Base-by-base conservation (phyloP, 139 green algal genomes). In the Haematococcus lacustris region DNA sequence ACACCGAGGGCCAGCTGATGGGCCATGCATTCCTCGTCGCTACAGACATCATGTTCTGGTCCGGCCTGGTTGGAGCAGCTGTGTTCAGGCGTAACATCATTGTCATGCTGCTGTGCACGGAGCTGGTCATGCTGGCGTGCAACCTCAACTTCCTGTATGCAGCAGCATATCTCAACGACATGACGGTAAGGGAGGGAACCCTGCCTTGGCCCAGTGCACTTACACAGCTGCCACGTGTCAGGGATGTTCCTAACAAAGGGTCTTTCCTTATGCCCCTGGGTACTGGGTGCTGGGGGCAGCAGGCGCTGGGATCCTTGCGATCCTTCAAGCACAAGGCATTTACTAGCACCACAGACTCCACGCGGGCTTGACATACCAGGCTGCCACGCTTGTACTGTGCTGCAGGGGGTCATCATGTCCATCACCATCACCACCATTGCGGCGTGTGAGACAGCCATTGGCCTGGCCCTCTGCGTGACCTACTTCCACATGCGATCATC, bases 101-200 rank as follows among this genome's bases (percentile, higher is more conserved):
- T 37, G 75, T 85, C 37, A 76, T 85, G 74, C 75, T 85, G 51
- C 72, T 82, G 13, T 73, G 70, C 68, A 78, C 79, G 1, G 79
- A 85, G 64, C 77, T 80, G 0, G 72, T 85, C 26, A 81, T 85
- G 75, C 73, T 85, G 9, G 79, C 79, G 4, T 85, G 79, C 79
- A 85, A 82, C 73, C 80, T 85, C 68, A 81, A 85, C 64, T 85
- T 85, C 57, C 64, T 85, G 21, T 85, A 82, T 72, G 63, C 71
- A 0, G 47, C 79, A 7, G 75, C 79, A 0, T 85, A 85, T 73
- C 67, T 85, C 9, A 82, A 85, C 63, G 79, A 85, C 72, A 80
- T 85, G 50, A 81, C 76, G 40, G 73, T 79, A 59, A 38, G 70
- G 3, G n/a, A n/a, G n/a, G n/a, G n/a, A n/a, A n/a, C n/a, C n/a